phyloP scores from a whole-genome alignment of 805 yeast species.

The Wickerhamomyces rabaulensis region DNA sequence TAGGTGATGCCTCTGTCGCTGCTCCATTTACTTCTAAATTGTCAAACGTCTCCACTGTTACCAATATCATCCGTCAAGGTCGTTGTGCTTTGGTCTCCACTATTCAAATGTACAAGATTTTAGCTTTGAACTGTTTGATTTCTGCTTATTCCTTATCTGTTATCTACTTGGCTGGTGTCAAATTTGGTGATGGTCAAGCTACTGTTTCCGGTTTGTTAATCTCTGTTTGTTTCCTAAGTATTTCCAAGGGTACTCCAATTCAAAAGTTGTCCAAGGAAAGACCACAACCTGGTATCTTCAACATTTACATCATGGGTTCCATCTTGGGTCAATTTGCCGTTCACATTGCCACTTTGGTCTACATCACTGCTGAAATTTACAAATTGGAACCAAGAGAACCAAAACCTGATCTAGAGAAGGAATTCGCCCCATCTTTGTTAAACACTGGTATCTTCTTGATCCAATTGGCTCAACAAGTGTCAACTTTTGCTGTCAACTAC shows the following conservation, averaged over 20 bases:
- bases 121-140: constrained; percentile 94
- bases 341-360: constrained; percentile 77
- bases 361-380: constrained; percentile 79
- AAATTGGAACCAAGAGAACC: constrained; percentile 90
- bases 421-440: constrained; percentile 81
- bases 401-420: constrained; percentile 82
- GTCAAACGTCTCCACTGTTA: constrained; percentile 86
- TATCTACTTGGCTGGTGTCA: constrained; percentile 92
- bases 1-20: constrained; percentile 98
- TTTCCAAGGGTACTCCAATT: constrained; percentile 88
- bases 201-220: constrained; percentile 90
- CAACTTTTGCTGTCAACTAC: constrained; percentile 96
- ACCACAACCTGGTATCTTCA: constrained; percentile 97
- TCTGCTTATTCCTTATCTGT: constrained; percentile 95
- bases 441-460: constrained; percentile 95
- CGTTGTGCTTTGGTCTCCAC: constrained; percentile 97
- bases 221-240: constrained; percentile 91
- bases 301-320: constrained; percentile 94
- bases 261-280: constrained; percentile 87
- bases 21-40: constrained; percentile 97
- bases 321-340: constrained; percentile 94
- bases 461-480: constrained; percentile 93
- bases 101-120: constrained; percentile 96
- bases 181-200: constrained; percentile 97
- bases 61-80: constrained; percentile 94